phyloP scores from a whole-genome alignment of 176 grass and related monocot genomes.

The Oryza punctata region DNA sequence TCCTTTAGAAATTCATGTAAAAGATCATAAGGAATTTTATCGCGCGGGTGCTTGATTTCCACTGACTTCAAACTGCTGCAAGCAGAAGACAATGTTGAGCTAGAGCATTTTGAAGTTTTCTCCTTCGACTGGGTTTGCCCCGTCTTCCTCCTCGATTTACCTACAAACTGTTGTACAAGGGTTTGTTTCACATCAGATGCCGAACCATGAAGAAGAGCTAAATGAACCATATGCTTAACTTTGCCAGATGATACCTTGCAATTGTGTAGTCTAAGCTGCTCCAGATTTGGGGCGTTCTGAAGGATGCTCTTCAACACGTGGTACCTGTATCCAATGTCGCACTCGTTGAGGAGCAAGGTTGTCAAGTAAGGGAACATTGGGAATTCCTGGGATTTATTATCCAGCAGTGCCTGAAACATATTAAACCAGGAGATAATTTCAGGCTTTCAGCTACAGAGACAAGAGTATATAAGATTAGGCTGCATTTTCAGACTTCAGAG shows the following conservation, averaged over 20 bases:
- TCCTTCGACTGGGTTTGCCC: not conserved
- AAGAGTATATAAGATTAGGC: not conserved
- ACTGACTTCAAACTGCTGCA: conserved; percentile 17
- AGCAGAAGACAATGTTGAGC: not conserved
- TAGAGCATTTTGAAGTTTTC: not conserved
- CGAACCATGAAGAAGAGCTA: not conserved
- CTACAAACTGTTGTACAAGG: conserved; percentile 19
- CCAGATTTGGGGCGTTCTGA: conserved; percentile 1
- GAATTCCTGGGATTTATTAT: not conserved
- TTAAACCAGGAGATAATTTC: not conserved
- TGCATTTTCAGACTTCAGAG: not conserved
- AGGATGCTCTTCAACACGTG: conserved; percentile 24
- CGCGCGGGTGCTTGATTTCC: conserved; percentile 1
- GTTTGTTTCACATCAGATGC: not conserved
- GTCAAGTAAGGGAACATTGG: conserved; percentile 11
- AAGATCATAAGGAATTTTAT: not conserved
- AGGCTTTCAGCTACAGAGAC: not conserved
- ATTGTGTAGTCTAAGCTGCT: conserved; percentile 10
- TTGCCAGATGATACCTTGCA: conserved; percentile 1
- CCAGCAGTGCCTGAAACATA: conserved; percentile 23
- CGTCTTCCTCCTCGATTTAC: not conserved
- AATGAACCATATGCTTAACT: not conserved
- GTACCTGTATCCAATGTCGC: conserved; percentile 12
- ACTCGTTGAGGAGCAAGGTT: not conserved
- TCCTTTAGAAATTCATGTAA: not conserved